Evolutionary conservation across 805 yeast species (phyloP).

Genomic region (Kodamaea sagamina): DNA sequence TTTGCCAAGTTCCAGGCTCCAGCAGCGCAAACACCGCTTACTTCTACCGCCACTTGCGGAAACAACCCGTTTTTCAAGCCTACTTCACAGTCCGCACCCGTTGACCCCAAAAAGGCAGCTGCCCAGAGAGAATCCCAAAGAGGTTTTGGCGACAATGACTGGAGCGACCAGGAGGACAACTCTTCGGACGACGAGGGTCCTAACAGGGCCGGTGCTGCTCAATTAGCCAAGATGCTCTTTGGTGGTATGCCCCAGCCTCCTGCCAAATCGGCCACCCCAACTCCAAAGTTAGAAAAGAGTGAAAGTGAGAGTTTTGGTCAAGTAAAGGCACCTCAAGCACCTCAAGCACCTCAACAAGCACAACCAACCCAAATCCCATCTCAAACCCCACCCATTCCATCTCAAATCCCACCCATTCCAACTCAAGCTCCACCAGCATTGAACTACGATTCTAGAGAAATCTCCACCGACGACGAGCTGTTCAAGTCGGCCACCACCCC

Average conservation of each 20-base stretch:
- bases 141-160: constrained; percentile 48
- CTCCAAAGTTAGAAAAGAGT: constrained; percentile 13
- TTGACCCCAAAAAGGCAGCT: constrained; percentile 61
- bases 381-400: constrained; percentile 33
- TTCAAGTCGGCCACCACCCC: constrained; percentile 14
- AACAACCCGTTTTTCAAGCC: constrained; percentile 66
- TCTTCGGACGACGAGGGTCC: constrained; percentile 53
- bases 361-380: constrained; percentile 20
- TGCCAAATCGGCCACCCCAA: constrained; percentile 11
- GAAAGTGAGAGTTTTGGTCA: constrained; percentile 9
- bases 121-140: constrained; percentile 76
- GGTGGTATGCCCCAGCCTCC: constrained; percentile 50
- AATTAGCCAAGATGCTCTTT: constrained; percentile 54
- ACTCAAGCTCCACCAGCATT: constrained; percentile 16
- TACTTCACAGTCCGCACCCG: constrained; percentile 21
- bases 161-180: constrained; percentile 47
- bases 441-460: constrained; percentile 6
- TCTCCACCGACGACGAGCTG: constrained; percentile 13
- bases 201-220: constrained; percentile 55
- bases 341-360: constrained; percentile 13
- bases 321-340: constrained; percentile 21
- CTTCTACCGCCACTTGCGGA: constrained; percentile 19
- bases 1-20: constrained; percentile 41
- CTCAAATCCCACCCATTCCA: constrained; percentile 25
- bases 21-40: constrained; percentile 12